Conservation (phyloP, 306 rosid species). For the Lotus japonicus region DNA sequence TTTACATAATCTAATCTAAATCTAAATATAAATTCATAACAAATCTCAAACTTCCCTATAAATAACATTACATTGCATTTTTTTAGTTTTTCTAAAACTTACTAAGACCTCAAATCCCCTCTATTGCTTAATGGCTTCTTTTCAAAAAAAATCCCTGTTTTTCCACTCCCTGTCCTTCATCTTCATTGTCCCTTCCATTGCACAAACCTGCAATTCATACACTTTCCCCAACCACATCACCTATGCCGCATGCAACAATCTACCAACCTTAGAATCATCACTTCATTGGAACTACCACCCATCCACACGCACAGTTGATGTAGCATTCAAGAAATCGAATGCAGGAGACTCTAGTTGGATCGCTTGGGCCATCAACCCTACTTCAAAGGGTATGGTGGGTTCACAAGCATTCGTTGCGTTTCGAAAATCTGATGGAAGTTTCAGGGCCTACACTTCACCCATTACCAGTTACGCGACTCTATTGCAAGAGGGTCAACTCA, state of each 20-base stretch:
- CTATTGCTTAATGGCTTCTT: background rate
- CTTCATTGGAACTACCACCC: constrained; percentile 29
- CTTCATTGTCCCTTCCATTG: background rate
- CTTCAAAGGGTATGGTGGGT: constrained; percentile 34
- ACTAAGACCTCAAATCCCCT: no score
- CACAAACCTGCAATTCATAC: background rate
- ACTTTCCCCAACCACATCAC: background rate
- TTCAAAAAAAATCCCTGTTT: background rate
- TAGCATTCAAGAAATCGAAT: constrained; percentile 23
- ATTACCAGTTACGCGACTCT: background rate
- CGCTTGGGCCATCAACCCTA: constrained; percentile 48
- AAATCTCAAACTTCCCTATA: no score
- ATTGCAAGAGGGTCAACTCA: constrained; percentile 14
- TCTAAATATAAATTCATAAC: no score
- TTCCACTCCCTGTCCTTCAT: background rate
- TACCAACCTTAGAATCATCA: constrained; percentile 18
- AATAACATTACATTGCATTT: no score
- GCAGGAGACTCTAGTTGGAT: constrained; percentile 19
- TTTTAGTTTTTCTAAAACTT: no score
- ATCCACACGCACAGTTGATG: background rate
- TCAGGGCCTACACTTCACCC: constrained; percentile 12
- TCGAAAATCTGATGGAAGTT: constrained; percentile 5
- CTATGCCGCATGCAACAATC: constrained; percentile 19
- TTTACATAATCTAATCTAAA: no score
- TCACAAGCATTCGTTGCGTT: constrained; percentile 26